phyloP scores from a whole-genome alignment of 352 stramenopile species.

The Globisporangium cederbergense region DNA sequence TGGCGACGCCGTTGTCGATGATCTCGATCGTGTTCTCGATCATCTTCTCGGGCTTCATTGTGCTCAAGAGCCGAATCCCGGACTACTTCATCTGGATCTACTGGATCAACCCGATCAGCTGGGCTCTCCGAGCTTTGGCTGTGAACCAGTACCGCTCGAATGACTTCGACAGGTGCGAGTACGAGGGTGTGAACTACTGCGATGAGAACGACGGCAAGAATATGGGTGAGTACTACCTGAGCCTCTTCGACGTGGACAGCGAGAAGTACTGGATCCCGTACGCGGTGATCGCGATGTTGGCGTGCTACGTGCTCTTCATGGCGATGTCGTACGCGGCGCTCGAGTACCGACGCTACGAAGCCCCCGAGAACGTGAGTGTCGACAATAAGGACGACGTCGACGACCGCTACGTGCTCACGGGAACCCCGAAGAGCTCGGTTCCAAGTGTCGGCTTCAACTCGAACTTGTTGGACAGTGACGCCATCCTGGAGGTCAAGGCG shows the following conservation, averaged over 20 bases:
- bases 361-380: neutral
- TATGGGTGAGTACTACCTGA: slow-evolving; percentile 19
- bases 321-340: neutral
- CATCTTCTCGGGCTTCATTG: slow-evolving; percentile 26
- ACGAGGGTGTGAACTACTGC: slow-evolving; percentile 13
- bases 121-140: slow-evolving; percentile 17
- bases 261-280: slow-evolving; percentile 6
- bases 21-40: too few species aligned
- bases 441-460: too few species aligned
- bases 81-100: slow-evolving; percentile 15
- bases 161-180: slow-evolving; percentile 12
- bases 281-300: slow-evolving; percentile 15
- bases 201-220: neutral
- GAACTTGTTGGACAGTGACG: too few species aligned
- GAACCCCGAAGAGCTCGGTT: neutral
- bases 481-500: neutral
- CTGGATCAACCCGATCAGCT: slow-evolving; percentile 28
- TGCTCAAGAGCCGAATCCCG: slow-evolving; percentile 8
- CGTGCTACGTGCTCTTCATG: slow-evolving; percentile 16
- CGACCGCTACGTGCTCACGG: slow-evolving; percentile 1
- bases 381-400: neutral
- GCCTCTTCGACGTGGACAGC: slow-evolving; percentile 4
- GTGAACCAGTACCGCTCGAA: slow-evolving; percentile 21
- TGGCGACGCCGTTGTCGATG: too few species aligned
- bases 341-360: neutral